A percentile compares a stretch with the other conserved stretches of the same genome.
Evolutionary conservation across 495 filamentous ascomycete species (phyloP).

Genomic region (Penicillium diatomitis): DNA sequence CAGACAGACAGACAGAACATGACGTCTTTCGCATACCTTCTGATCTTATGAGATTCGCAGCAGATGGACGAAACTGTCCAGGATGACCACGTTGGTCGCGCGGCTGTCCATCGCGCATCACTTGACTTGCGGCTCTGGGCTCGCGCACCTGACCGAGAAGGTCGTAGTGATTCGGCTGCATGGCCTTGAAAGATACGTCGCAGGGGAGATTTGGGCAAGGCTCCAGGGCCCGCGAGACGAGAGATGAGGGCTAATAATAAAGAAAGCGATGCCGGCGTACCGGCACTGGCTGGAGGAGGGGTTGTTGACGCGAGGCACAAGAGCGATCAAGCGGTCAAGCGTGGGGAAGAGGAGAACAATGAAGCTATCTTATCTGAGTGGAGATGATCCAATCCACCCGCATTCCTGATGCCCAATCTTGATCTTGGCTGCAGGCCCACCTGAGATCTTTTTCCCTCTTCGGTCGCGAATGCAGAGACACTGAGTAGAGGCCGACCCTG

Average conservation of each 20-base stretch:
- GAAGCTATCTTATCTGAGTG: conserved; percentile 23
- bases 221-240: conserved; percentile 1
- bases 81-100: conserved; percentile 20
- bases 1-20: too few species aligned
- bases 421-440: neutral
- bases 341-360: conserved; percentile 11
- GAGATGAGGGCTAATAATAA: conserved; percentile 8
- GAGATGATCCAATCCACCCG: conserved; percentile 13
- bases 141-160: conserved; percentile 37
- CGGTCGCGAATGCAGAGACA: neutral
- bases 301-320: conserved; percentile 7
- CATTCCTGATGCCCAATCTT: conserved; percentile 17
- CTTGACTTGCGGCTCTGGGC: conserved; percentile 28
- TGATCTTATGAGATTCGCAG: conserved; percentile 34
- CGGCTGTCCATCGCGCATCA: conserved; percentile 35
- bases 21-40: conserved; percentile 30
- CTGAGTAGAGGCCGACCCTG: too few species aligned
- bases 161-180: conserved; percentile 42
- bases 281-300: too few species aligned
- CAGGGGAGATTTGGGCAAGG: neutral
- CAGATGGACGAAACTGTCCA: conserved; percentile 29
- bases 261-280: neutral
- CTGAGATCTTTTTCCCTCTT: neutral
- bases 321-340: conserved; percentile 27
- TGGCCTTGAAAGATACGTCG: conserved; percentile 12